phyloP scores from a whole-genome alignment of 352 stramenopile species.

The Pythium oligandrum region DNA sequence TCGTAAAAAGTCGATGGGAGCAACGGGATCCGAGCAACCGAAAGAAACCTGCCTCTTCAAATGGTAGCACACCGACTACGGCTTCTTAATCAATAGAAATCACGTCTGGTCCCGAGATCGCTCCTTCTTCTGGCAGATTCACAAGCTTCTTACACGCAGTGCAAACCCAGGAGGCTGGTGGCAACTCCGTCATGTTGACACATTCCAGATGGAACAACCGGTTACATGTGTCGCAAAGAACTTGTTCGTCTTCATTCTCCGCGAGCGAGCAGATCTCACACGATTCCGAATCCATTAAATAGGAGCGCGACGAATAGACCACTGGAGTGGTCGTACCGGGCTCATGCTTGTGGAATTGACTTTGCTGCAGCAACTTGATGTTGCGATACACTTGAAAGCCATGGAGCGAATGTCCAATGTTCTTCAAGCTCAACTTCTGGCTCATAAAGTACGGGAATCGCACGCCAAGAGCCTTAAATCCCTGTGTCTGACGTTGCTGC shows the following conservation, averaged over 20 bases:
- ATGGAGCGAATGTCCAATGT: slow-evolving; percentile 77
- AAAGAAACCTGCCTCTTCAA: slow-evolving; percentile 17
- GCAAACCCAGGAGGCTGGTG: slow-evolving; percentile 77
- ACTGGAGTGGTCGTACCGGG: slow-evolving; percentile 46
- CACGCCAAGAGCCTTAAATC: slow-evolving; percentile 78
- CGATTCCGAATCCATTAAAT: slow-evolving; percentile 68
- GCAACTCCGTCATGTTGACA: slow-evolving; percentile 72
- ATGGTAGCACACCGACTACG: neutral
- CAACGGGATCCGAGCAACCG: slow-evolving; percentile 31
- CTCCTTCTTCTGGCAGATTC: slow-evolving; percentile 56
- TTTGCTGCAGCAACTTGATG: slow-evolving; percentile 74
- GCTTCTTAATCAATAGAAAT: slow-evolving; percentile 55
- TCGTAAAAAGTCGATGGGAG: slow-evolving; percentile 75
- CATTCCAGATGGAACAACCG: slow-evolving; percentile 83
- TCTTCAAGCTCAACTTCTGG: slow-evolving; percentile 78
- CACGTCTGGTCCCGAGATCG: slow-evolving; percentile 37
- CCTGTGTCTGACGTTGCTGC: slow-evolving; percentile 70
- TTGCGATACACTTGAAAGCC: slow-evolving; percentile 80
- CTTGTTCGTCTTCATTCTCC: slow-evolving; percentile 65
- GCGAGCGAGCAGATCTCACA: slow-evolving; percentile 53
- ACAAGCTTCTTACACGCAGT: slow-evolving; percentile 61
- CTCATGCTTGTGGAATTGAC: slow-evolving; percentile 68
- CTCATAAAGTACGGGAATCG: slow-evolving; percentile 78
- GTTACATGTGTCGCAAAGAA: slow-evolving; percentile 81
- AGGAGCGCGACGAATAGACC: slow-evolving; percentile 62